These are phyloP conservation scores for Colletotrichum graminicola DNA, from an alignment of 2,329 filamentous ascomycete genomes.

Conservation along the genomic window DNA sequence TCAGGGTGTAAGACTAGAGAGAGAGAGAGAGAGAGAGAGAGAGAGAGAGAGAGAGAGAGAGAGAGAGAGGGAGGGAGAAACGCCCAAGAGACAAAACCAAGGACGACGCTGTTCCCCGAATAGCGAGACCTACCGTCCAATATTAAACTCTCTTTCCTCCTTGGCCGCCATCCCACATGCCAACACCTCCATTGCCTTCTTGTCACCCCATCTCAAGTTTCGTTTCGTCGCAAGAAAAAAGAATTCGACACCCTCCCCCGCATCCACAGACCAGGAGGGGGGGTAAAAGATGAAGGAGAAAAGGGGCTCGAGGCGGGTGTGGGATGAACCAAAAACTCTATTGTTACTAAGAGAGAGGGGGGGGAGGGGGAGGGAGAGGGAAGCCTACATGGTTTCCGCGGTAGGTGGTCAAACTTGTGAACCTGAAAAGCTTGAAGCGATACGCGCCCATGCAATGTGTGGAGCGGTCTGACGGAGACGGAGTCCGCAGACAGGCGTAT, in stretches of 20 bases:
- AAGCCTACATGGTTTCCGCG: slow-evolving; percentile 2
- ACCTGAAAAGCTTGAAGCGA: neutral
- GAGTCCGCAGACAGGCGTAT: neutral
- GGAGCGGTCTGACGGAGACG: neutral
- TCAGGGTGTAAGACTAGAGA: neutral
- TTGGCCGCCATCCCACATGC: slow-evolving; percentile 9
- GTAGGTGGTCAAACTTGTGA: neutral
- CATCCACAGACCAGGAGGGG: no score
- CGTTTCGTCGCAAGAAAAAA: neutral
- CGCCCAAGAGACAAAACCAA: neutral
- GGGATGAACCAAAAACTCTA: slow-evolving; percentile 37
- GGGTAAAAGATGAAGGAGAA: no score
- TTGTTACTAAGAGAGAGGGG: neutral
- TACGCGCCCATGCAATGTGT: neutral
- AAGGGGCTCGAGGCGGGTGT: slow-evolving; percentile 22
- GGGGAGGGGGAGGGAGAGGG: neutral
- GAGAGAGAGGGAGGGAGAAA: neutral
- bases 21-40: no score
- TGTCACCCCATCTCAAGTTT: neutral
- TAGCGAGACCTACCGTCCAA: neutral
- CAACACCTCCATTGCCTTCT: neutral
- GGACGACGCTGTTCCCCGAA: neutral
- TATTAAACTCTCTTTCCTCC: slow-evolving; percentile 4
- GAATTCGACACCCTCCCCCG: no score
- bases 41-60: neutral